Conservation (phyloP, 1,284 basidiomycete genomes). For the Lentinus polychrous region DNA sequence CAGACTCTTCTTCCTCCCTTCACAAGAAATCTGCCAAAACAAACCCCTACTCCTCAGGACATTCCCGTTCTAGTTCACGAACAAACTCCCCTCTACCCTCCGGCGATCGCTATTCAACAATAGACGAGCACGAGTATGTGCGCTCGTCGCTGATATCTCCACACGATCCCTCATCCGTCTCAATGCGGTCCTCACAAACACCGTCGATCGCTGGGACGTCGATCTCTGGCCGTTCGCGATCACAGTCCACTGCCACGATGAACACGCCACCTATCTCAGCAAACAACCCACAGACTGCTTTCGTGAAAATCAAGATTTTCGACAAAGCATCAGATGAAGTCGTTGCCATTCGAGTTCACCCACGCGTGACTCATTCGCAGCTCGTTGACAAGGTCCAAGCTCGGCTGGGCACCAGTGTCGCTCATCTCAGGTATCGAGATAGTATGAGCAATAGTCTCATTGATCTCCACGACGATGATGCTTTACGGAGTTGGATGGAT, state of each 20-base stretch:
- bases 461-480: slow-evolving; percentile 63
- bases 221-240: slow-evolving; percentile 39
- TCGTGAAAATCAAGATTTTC: slow-evolving; percentile 98
- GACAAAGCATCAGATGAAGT: slow-evolving; percentile 88
- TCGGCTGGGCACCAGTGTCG: slow-evolving; percentile 75
- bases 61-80: slow-evolving; percentile 36
- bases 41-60: background rate
- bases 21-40: slow-evolving; percentile 5
- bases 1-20: slow-evolving; percentile 9
- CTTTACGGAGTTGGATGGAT: slow-evolving; percentile 77
- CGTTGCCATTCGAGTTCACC: slow-evolving; percentile 96
- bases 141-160: slow-evolving; percentile 29
- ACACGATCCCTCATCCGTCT: slow-evolving; percentile 31
- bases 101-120: slow-evolving; percentile 17
- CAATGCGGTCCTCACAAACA: slow-evolving; percentile 44
- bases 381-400: slow-evolving; percentile 89
- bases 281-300: slow-evolving; percentile 72
- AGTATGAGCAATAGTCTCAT: slow-evolving; percentile 60
- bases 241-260: slow-evolving; percentile 45
- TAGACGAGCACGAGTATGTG: slow-evolving; percentile 22
- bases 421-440: slow-evolving; percentile 67
- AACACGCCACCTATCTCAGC: slow-evolving; percentile 70
- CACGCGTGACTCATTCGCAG: slow-evolving; percentile 80
- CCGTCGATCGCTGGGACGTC: slow-evolving; percentile 29
- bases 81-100: slow-evolving; percentile 36